Evolutionary conservation across 208 protist genomes (phyloP).

Genomic region (Perkinsela sp.): DNA sequence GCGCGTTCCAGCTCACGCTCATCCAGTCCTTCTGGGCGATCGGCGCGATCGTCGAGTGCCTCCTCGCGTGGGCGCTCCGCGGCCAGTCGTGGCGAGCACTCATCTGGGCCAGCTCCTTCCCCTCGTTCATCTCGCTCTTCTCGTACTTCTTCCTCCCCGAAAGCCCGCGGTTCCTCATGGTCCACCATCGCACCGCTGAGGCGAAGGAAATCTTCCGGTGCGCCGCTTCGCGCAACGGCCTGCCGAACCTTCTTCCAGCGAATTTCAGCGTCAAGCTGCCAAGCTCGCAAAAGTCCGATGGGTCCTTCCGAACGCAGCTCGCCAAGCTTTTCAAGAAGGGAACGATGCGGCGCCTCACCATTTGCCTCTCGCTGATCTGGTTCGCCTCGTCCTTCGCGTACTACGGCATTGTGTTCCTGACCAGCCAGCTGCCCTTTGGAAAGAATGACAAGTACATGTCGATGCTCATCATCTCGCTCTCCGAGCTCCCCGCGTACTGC

Average conservation of each 20-base stretch:
- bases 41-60: constrained; percentile 1
- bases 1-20: not conserved
- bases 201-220: too few relatives aligned
- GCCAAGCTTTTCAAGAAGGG: too few relatives aligned
- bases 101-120: too few relatives aligned
- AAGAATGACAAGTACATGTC: not conserved
- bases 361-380: not conserved
- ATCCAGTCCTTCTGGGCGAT: constrained; percentile 2
- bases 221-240: too few relatives aligned
- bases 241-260: not conserved
- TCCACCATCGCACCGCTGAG: too few relatives aligned
- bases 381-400: not conserved
- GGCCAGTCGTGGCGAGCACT: too few relatives aligned
- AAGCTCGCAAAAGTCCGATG: not conserved
- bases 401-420: not conserved
- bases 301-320: too few relatives aligned
- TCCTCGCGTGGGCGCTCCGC: not conserved
- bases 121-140: too few relatives aligned
- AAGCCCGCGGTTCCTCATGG: too few relatives aligned
- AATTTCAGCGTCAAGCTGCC: not conserved
- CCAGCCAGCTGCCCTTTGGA: not conserved
- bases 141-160: too few relatives aligned
- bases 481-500: not conserved
- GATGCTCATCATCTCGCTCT: not conserved
- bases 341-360: not conserved